Evolutionary conservation across 257 asterid genomes (phyloP).

Genomic region (Ophiorrhiza pumila): DNA sequence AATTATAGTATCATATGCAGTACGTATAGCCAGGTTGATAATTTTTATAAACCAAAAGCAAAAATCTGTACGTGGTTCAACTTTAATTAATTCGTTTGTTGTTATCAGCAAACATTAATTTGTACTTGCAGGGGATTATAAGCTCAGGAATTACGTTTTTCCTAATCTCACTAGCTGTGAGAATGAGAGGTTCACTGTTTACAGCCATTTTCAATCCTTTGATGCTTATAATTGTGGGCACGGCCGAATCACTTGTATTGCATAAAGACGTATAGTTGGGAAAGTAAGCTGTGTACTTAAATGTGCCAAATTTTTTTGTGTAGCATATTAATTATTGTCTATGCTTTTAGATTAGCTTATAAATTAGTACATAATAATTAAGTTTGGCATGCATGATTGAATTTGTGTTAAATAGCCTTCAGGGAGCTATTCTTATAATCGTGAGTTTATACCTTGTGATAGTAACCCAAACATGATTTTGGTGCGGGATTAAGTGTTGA

Average conservation of each 20-base stretch:
- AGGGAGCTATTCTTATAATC: constrained; percentile 28
- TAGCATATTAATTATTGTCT: too few species aligned
- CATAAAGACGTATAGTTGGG: constrained; percentile 31
- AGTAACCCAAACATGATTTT: too few species aligned
- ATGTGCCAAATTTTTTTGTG: too few species aligned
- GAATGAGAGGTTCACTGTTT: constrained; percentile 38
- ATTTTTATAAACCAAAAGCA: not conserved
- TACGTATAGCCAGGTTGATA: not conserved
- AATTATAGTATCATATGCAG: not conserved
- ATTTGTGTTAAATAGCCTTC: constrained; percentile 20
- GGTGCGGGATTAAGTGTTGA: too few species aligned
- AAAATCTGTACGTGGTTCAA: too few species aligned
- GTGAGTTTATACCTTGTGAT: constrained; percentile 34
- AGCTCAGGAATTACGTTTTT: constrained; percentile 8
- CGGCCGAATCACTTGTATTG: constrained; percentile 21
- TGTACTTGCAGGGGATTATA: not conserved
- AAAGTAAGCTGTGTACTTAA: constrained; percentile 19
- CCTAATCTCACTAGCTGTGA: constrained; percentile 10
- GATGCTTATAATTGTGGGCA: constrained; percentile 27
- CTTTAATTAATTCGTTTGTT: too few species aligned
- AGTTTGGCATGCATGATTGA: too few species aligned
- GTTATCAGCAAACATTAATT: too few species aligned
- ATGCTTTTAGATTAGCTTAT: too few species aligned
- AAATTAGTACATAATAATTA: too few species aligned
- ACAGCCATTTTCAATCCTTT: constrained; percentile 33